Percentiles rank a stretch among this genome's conserved stretches.
These are phyloP conservation scores for Talaromyces atroroseus DNA, from an alignment of 2,329 filamentous ascomycete genomes.

Conservation along the genomic window DNA sequence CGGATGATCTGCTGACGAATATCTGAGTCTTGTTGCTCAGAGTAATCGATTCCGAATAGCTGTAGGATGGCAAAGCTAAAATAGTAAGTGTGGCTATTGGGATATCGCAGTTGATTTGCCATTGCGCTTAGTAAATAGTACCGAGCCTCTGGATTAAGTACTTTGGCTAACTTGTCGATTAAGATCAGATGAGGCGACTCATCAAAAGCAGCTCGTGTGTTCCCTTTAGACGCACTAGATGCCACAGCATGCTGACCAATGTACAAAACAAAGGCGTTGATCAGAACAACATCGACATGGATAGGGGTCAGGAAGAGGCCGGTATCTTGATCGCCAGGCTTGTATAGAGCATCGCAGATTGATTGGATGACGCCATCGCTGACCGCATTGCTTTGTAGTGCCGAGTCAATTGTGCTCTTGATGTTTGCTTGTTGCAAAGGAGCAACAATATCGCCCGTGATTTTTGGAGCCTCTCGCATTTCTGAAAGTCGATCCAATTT, in stretches of 20 bases:
- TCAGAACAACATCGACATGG: slow-evolving; percentile 62
- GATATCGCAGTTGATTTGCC: slow-evolving; percentile 85
- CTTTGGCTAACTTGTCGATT: slow-evolving; percentile 70
- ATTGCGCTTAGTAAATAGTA: slow-evolving; percentile 82
- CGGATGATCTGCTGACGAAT: slow-evolving; percentile 88
- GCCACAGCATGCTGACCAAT: slow-evolving; percentile 68
- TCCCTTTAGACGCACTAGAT: slow-evolving; percentile 53
- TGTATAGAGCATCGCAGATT: slow-evolving; percentile 67
- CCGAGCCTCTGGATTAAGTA: slow-evolving; percentile 68
- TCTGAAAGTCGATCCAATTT: slow-evolving; percentile 75
- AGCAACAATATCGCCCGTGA: slow-evolving; percentile 57
- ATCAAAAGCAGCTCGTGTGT: slow-evolving; percentile 55
- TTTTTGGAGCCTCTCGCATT: slow-evolving; percentile 60
- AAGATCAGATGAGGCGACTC: slow-evolving; percentile 64
- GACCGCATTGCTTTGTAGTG: slow-evolving; percentile 54
- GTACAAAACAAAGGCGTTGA: slow-evolving; percentile 80
- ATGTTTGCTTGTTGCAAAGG: slow-evolving; percentile 47
- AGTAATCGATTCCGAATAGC: slow-evolving; percentile 70
- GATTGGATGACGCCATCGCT: slow-evolving; percentile 66
- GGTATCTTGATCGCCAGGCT: slow-evolving; percentile 53
- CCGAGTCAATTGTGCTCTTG: slow-evolving; percentile 48
- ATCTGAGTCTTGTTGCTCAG: slow-evolving; percentile 66
- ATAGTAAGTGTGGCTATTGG: slow-evolving; percentile 85
- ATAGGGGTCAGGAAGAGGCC: slow-evolving; percentile 63
- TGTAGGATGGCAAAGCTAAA: slow-evolving; percentile 82